Conservation (phyloP, 768 basidiomycete species). For the Leccinellum rugosiceps region DNA sequence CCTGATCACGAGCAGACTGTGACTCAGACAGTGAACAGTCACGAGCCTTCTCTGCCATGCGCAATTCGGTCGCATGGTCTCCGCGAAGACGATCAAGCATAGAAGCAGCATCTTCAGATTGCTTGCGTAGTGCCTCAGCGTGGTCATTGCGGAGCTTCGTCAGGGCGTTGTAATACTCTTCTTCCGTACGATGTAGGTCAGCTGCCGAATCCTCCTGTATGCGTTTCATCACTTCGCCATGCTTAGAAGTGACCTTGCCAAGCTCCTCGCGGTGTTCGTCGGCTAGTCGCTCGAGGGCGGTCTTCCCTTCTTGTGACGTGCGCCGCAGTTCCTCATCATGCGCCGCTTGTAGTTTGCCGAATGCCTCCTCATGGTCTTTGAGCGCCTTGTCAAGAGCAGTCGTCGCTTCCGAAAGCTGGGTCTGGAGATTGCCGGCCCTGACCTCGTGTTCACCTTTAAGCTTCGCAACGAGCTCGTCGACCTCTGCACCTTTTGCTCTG, state of each 20-base stretch:
- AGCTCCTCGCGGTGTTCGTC: conserved; percentile 55
- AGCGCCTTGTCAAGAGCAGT: conserved; percentile 44
- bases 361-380: conserved; percentile 56
- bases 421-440: conserved; percentile 36
- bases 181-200: conserved; percentile 65
- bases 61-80: conserved; percentile 72
- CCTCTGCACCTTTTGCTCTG: conserved; percentile 38
- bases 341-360: conserved; percentile 53
- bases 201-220: conserved; percentile 58
- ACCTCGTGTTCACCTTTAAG: conserved; percentile 51
- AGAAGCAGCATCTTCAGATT: conserved; percentile 56
- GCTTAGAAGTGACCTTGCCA: conserved; percentile 47
- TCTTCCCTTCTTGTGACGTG: conserved; percentile 53
- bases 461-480: conserved; percentile 39
- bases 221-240: conserved; percentile 53
- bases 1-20: conserved; percentile 58
- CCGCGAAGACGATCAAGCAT: conserved; percentile 68
- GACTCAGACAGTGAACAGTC: conserved; percentile 76
- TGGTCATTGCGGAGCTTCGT: conserved; percentile 76
- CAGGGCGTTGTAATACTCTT: conserved; percentile 78
- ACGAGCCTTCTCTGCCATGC: conserved; percentile 70
- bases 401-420: conserved; percentile 44
- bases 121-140: conserved; percentile 57
- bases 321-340: conserved; percentile 53
- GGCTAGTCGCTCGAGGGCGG: conserved; percentile 43